Base-by-base conservation (phyloP, 768 basidiomycete species). In the Leccinum barrowsii region DNA sequence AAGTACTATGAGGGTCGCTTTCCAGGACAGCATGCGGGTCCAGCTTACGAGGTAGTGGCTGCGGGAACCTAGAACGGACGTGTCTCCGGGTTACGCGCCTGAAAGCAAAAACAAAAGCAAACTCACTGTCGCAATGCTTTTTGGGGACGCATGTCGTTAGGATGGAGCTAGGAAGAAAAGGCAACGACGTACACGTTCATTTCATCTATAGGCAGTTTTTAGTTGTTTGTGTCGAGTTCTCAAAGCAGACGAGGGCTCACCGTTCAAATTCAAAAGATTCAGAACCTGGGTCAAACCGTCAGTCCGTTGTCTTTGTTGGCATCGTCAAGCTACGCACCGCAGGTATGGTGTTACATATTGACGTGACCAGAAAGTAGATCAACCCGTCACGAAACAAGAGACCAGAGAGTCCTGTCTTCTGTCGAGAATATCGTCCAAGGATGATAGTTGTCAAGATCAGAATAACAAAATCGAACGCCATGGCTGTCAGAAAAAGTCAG, bases 361-460 rank as follows among this genome's bases (percentile, higher is more conserved):
- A 88, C 1, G 86, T 82, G 42, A 86, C 74, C 26, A 87, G 58
- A 65, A 89, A 89, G 67, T 85, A 89, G 6, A 87, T 81, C 48
- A 90, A 74, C 19, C 89, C 88, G 63, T 89, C 87, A n/a, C 81
- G 78, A 73, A 89, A 87, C 52, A 90, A 80, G 50, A 90, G 71
- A 63, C 80, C 78, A 80, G 86, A 87, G n/a, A 90, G 76, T 30
- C 66, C 66, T 59, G 79, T 82, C 4, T 82, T 85, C 63, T 81
- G 82, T 42, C 78, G 76, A 24, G 63, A 65, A 53, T 60, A 66
- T 59, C 75, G 76, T 48, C 80, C 74, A 28, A 89, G 75, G 1
- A 83, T 81, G 24, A 82, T 61, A 11, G 81, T 75, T 1, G 85
- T 86, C 61, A 84, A 79, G 12, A 78, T 63, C 22, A 87, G 74